Evolutionary conservation across 371 early-diverging fungal genomes (phyloP), one percentile per base, ranked within the genome.

Genomic region (Mortierella polycephala): DNA sequence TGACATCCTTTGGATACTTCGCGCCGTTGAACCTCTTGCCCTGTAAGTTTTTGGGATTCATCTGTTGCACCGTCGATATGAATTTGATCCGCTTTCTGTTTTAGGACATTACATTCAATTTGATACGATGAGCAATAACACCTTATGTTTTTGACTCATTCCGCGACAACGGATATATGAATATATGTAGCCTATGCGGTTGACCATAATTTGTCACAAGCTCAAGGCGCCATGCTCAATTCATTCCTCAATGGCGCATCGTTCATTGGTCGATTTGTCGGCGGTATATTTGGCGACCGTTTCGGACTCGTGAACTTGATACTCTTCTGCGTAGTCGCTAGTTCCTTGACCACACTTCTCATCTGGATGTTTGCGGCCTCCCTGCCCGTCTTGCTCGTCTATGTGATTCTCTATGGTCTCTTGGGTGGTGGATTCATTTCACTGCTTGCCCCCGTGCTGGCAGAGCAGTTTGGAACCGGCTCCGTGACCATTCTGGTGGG

Each of bases 341-440:
- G 85, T 7, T 64, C 82, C 0, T 20, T 89, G 1, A 83, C 88
- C 30, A 86, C 87, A 7, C 84, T 90, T 77, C 55, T 87, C 0
- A 55, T 91, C 23, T 92, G 92, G 92, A 90, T 89, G 63, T 85
- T 87, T 70, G 81, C 88, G 1, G 82, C 77, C 0, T 69, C 72
- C 1, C 75, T 88, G 11, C 85, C 85, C 3, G 80, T 80, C 2
- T 80, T 84, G 42, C 61, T 87, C 1, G 87, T 83, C 5, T 86
- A 87, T 60, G 83, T 77, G 14, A 57, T 90, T 47, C 63, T 81
- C 18, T 86, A 85, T 54, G 85, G 85, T 8, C 68, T 84, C 40
- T 82, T 84, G 18, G 84, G 86, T 9, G 87, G 89, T 16, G 86
- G 83, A 6, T 86, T 83, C 66, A 83, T 86, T 20, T 81, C 83